A percentile compares a stretch with the other conserved stretches of the same genome.
Evolutionary conservation across 805 yeast genomes (phyloP).

Genomic region (Ogataea pignaliae): DNA sequence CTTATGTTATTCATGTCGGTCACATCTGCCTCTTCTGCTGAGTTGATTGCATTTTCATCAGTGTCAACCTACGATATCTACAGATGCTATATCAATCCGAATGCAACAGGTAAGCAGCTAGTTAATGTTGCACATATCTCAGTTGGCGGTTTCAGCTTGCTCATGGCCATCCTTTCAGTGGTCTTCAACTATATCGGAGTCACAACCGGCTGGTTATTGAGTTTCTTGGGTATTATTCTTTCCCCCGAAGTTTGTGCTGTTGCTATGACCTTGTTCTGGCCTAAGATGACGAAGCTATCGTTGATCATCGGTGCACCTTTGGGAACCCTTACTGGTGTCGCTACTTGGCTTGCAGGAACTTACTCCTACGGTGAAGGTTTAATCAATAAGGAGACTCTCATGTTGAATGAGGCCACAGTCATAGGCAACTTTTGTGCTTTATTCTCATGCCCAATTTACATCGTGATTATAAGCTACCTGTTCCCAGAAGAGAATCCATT

Average conservation of each 20-base stretch:
- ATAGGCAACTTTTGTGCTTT: constrained; percentile 29
- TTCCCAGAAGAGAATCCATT: constrained; percentile 30
- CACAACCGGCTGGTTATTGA: constrained; percentile 37
- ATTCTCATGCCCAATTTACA: constrained; percentile 23
- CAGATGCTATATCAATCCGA: constrained; percentile 35
- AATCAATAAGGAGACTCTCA: constrained; percentile 24
- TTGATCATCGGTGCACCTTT: constrained; percentile 40
- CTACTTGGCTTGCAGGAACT: constrained; percentile 36
- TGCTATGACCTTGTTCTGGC: constrained; percentile 35
- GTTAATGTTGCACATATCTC: constrained; percentile 32
- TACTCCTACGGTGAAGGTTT: constrained; percentile 22
- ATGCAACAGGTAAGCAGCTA: constrained; percentile 35
- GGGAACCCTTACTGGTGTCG: constrained; percentile 51
- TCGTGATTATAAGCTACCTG: constrained; percentile 25
- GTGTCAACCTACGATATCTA: constrained; percentile 37
- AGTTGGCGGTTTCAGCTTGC: constrained; percentile 39
- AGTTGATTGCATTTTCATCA: constrained; percentile 38
- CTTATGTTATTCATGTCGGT: constrained; percentile 39
- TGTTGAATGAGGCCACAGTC: constrained; percentile 19
- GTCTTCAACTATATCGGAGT: constrained; percentile 39
- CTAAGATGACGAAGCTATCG: constrained; percentile 22
- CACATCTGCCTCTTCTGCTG: constrained; percentile 40
- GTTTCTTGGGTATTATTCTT: constrained; percentile 36
- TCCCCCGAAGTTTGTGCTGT: constrained; percentile 34
- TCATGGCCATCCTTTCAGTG: constrained; percentile 35